phyloP scores from a whole-genome alignment of 2,329 filamentous ascomycete genomes.

The Colletotrichum eleusines region DNA sequence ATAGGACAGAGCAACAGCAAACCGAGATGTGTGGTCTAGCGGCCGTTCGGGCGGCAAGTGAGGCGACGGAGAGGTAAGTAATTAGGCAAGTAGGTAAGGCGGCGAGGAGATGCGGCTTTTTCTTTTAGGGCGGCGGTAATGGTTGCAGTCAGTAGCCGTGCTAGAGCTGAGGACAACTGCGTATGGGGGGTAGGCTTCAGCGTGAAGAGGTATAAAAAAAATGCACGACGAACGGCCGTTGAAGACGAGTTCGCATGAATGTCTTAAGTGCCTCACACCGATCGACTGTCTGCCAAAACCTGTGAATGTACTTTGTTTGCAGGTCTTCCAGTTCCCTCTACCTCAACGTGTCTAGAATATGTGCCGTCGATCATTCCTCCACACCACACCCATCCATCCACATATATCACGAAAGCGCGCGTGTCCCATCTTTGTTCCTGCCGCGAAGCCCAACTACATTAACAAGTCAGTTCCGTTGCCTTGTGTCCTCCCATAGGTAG shows the following conservation, averaged over 20 bases:
- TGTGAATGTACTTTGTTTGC: not conserved
- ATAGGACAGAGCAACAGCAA: not conserved
- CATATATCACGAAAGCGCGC: not conserved
- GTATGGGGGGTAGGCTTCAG: not conserved
- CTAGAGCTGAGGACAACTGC: not conserved
- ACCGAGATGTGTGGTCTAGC: not conserved
- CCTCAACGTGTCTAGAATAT: constrained; percentile 1
- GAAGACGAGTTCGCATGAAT: not conserved
- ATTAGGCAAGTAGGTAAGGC: not conserved
- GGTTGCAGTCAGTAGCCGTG: not conserved
- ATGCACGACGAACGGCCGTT: not conserved
- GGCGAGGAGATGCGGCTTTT: not conserved
- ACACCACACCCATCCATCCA: not conserved
- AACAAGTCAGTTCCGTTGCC: not conserved
- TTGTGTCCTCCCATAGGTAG: not conserved
- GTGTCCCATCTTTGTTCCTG: not conserved
- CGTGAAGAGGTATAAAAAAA: not conserved
- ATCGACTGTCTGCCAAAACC: not conserved
- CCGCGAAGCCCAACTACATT: not conserved
- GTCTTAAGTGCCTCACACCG: constrained; percentile 1
- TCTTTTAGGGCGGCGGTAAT: not conserved
- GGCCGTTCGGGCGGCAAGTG: not conserved
- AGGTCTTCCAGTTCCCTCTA: not conserved
- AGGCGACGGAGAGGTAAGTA: constrained; percentile 1
- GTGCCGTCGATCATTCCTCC: not conserved